phyloP scores from a whole-genome alignment of 768 basidiomycete genomes.

The Myochromella boudieri region DNA sequence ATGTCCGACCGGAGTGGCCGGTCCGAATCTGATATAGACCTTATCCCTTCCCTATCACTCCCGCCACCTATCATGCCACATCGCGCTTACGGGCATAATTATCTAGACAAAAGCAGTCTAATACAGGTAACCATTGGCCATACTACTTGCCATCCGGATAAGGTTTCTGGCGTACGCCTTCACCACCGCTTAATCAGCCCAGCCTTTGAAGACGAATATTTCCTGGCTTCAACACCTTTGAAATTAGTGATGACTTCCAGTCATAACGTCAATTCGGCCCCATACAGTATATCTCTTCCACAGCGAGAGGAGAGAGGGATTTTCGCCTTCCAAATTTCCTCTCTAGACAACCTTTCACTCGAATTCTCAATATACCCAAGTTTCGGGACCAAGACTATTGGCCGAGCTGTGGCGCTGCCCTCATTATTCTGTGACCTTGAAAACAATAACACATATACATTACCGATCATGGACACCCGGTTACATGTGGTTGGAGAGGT shows the following conservation, averaged over 20 bases:
- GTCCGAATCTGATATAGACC: conserved; percentile 75
- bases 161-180: conserved; percentile 55
- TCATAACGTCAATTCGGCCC: conserved; percentile 80
- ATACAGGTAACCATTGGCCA: conserved; percentile 86
- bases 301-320: conserved; percentile 67
- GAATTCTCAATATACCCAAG: conserved; percentile 97
- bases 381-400: conserved; percentile 96
- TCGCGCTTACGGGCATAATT: conserved; percentile 95
- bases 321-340: conserved; percentile 85
- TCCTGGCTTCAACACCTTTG: conserved; percentile 76
- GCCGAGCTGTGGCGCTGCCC: conserved; percentile 85
- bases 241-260: conserved; percentile 95
- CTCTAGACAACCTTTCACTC: conserved; percentile 69
- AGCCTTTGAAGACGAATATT: conserved; percentile 62
- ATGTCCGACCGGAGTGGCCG: conserved; percentile 32
- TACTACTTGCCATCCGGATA: conserved; percentile 39
- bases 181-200: conserved; percentile 75
- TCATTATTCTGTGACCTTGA: conserved; percentile 62
- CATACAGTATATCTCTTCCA: conserved; percentile 88
- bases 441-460: conserved; percentile 51
- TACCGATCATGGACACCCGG: conserved; percentile 90
- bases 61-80: conserved; percentile 99
- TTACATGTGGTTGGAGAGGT: conserved; percentile 95
- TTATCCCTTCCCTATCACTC: conserved; percentile 91
- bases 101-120: conserved; percentile 81